Evolutionary conservation across 257 asterid genomes (phyloP).

Genomic region (Nicotiana otophora): DNA sequence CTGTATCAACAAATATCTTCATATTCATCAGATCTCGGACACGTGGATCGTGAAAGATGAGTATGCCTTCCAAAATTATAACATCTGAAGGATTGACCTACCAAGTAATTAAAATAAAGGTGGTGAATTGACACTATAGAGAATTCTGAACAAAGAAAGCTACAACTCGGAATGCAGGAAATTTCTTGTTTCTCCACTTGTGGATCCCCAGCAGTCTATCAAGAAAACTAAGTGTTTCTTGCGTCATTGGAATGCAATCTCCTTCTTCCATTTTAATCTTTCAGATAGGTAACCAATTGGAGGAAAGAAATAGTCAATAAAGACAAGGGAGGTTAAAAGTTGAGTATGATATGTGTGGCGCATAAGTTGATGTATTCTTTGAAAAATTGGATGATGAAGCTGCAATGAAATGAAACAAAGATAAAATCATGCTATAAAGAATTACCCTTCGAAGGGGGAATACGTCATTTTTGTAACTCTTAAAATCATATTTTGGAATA

Average conservation of each 20-base stretch:
- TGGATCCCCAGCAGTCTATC: not conserved
- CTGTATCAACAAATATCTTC: slow-evolving; percentile 99
- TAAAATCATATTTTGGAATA: slow-evolving; percentile 91
- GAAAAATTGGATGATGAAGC: not conserved
- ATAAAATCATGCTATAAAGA: not conserved
- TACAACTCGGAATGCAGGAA: not conserved
- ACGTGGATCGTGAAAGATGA: slow-evolving; percentile 87
- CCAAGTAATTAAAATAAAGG: slow-evolving; percentile 12
- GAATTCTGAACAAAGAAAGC: not conserved
- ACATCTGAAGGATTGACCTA: slow-evolving; percentile 99
- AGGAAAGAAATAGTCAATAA: not conserved
- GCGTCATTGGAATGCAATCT: not conserved
- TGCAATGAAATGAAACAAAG: not conserved
- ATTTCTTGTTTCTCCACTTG: not conserved
- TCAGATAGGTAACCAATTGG: not conserved
- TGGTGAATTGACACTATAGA: not conserved
- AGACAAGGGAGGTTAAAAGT: not conserved
- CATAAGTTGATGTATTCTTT: not conserved
- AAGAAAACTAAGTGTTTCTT: not conserved
- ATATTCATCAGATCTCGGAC: slow-evolving; percentile 85
- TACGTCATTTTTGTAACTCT: slow-evolving; percentile 64
- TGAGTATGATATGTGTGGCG: not conserved
- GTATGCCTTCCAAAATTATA: slow-evolving; percentile 94
- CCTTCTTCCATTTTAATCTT: not conserved
- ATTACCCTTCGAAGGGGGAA: slow-evolving; percentile 85